Conservation (phyloP, 768 basidiomycete genomes). For the Steccherinum ochraceum region DNA sequence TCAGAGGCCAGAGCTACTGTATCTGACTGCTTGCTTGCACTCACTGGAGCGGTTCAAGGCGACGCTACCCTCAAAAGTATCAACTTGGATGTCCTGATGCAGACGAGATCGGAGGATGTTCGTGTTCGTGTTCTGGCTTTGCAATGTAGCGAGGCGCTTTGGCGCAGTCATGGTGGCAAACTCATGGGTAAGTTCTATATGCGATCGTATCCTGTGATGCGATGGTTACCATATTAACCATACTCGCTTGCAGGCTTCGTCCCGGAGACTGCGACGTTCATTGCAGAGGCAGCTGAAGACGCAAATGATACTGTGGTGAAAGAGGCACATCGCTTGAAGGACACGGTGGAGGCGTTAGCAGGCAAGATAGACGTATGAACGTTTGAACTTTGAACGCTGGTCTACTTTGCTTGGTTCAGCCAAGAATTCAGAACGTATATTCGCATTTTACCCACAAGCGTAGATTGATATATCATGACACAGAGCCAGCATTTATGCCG, state of each 20-base stretch:
- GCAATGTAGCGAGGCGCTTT: conserved; percentile 60
- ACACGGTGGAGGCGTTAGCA: conserved; percentile 64
- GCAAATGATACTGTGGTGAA: conserved; percentile 79
- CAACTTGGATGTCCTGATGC: conserved; percentile 82
- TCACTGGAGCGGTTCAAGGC: conserved; percentile 53
- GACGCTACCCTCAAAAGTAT: conserved; percentile 62
- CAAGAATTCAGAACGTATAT: no score
- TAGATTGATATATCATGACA: no score
- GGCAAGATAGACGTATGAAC: conserved; percentile 41
- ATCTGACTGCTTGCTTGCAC: conserved; percentile 46
- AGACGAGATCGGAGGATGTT: conserved; percentile 79
- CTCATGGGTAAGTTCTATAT: conserved; percentile 49
- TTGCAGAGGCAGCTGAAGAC: conserved; percentile 83
- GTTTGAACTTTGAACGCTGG: no score
- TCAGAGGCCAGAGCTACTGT: conserved; percentile 33
- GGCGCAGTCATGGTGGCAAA: conserved; percentile 72
- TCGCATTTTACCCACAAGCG: no score
- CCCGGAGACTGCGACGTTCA: conserved; percentile 78
- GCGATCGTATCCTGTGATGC: conserved; percentile 2
- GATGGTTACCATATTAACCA: conserved; percentile 1
- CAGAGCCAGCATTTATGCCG: no score
- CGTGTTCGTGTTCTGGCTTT: conserved; percentile 67
- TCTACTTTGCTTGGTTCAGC: not conserved
- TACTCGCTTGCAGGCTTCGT: conserved; percentile 49
- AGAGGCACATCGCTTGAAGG: conserved; percentile 61